These are phyloP conservation scores for Dimargaris xerosporica DNA, from an alignment of 192 early-diverging fungal genomes.

Conservation along the genomic window DNA sequence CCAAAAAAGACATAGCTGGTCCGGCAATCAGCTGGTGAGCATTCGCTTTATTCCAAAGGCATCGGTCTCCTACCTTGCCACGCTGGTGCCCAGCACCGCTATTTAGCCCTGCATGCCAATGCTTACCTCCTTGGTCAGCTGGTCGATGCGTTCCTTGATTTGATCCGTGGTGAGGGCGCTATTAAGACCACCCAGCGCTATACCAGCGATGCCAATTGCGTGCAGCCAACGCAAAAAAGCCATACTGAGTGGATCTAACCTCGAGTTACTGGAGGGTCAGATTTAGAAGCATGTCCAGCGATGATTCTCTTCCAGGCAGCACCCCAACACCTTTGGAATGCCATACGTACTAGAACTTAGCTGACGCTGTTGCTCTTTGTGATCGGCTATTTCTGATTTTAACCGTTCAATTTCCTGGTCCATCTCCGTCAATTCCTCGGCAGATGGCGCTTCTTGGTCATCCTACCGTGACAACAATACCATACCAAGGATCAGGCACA, in stretches of 20 bases:
- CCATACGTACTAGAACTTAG: conserved; percentile 8
- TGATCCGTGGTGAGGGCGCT: conserved; percentile 1
- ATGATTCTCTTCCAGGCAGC: not conserved
- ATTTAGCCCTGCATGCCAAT: no score
- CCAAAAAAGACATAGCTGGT: no score
- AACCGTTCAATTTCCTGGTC: conserved; percentile 17
- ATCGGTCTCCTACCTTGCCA: no score
- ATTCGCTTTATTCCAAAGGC: no score
- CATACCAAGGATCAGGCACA: no score
- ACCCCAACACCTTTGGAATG: not conserved
- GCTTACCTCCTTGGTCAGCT: conserved; percentile 1
- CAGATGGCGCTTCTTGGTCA: conserved; percentile 16
- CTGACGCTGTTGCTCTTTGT: conserved; percentile 14
- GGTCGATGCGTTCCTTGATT: not conserved
- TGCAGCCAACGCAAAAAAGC: not conserved
- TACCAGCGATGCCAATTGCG: no score
- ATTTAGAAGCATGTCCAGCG: not conserved
- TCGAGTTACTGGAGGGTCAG: not conserved
- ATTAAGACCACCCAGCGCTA: not conserved
- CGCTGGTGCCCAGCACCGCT: no score
- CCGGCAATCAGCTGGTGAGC: no score
- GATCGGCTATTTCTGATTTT: conserved; percentile 14
- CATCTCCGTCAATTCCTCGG: conserved; percentile 16
- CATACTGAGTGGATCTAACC: not conserved
- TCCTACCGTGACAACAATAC: conserved; percentile 15